Percentiles rank a stretch among this genome's conserved stretches.
Conservation (phyloP, 768 basidiomycete genomes). For the Amanita pallidorosea region DNA sequence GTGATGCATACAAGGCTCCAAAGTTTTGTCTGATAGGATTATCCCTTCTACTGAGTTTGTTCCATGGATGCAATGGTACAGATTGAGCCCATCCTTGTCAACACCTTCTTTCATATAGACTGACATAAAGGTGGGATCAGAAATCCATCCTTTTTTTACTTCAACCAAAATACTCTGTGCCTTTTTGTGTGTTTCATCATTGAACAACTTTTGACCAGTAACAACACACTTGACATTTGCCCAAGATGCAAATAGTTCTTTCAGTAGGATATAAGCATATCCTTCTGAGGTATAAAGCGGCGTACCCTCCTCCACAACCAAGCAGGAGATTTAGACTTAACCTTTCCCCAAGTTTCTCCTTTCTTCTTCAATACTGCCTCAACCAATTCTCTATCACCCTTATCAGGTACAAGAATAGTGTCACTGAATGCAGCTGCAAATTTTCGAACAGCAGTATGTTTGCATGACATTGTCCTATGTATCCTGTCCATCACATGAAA, state of each 20-base stretch:
- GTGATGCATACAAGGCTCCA: conserved; percentile 14
- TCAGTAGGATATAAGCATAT: conserved; percentile 8
- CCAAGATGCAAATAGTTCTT: conserved; percentile 11
- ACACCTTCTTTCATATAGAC: conserved; percentile 8
- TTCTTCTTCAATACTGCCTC: conserved; percentile 4
- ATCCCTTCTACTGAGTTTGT: conserved; percentile 17
- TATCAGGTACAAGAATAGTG: conserved; percentile 11
- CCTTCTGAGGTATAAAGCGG: conserved; percentile 9
- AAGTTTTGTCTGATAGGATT: conserved; percentile 11
- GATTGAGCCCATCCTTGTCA: conserved; percentile 10
- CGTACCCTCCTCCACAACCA: conserved; percentile 10
- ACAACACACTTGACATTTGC: neutral
- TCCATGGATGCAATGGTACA: conserved; percentile 10
- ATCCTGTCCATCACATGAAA: conserved; percentile 8
- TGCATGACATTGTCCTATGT: conserved; percentile 3
- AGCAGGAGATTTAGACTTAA: conserved; percentile 1
- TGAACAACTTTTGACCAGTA: neutral
- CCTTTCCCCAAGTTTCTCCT: conserved; percentile 6
- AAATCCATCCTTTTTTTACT: conserved; percentile 10
- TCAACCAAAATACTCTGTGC: conserved; percentile 8
- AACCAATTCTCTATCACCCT: conserved; percentile 7
- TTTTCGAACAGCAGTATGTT: conserved; percentile 6
- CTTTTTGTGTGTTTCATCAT: conserved; percentile 3
- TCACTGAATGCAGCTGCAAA: conserved; percentile 12
- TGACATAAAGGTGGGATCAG: conserved; percentile 10